phyloP scores from a whole-genome alignment of 1,284 basidiomycete species.

The Boletus semigastroideus region DNA sequence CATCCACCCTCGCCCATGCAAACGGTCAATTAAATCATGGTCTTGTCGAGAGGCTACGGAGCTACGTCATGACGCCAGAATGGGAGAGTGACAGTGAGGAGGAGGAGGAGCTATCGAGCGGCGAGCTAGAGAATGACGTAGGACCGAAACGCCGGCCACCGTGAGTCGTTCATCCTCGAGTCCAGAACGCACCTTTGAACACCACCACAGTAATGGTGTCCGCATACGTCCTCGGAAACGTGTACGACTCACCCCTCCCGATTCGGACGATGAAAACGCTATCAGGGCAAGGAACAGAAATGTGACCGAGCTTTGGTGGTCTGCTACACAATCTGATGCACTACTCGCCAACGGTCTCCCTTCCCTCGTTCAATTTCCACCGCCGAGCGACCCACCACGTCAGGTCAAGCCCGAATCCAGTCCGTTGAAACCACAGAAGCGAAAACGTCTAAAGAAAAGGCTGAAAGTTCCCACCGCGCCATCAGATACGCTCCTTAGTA shows the following conservation, averaged over 20 bases:
- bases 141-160: conserved; percentile 62
- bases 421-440: conserved; percentile 21
- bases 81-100: conserved; percentile 44
- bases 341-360: conserved; percentile 69
- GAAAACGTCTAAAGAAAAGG: conserved; percentile 39
- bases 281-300: conserved; percentile 35
- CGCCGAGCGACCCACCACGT: conserved; percentile 7
- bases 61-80: conserved; percentile 39
- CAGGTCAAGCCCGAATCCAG: conserved; percentile 15
- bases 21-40: conserved; percentile 24
- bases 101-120: conserved; percentile 28
- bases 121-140: conserved; percentile 39
- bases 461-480: conserved; percentile 29
- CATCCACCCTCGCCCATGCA: conserved; percentile 32
- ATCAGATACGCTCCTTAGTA: conserved; percentile 52
- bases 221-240: conserved; percentile 47
- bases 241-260: conserved; percentile 33
- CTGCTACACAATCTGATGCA: conserved; percentile 58
- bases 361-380: conserved; percentile 47
- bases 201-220: conserved; percentile 38
- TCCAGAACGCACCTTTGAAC: conserved; percentile 6
- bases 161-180: conserved; percentile 38
- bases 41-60: conserved; percentile 18
- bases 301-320: conserved; percentile 70
- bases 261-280: conserved; percentile 32